phyloP scores from a whole-genome alignment of 306 rosid genomes.

The Dalbergia cultrata region DNA sequence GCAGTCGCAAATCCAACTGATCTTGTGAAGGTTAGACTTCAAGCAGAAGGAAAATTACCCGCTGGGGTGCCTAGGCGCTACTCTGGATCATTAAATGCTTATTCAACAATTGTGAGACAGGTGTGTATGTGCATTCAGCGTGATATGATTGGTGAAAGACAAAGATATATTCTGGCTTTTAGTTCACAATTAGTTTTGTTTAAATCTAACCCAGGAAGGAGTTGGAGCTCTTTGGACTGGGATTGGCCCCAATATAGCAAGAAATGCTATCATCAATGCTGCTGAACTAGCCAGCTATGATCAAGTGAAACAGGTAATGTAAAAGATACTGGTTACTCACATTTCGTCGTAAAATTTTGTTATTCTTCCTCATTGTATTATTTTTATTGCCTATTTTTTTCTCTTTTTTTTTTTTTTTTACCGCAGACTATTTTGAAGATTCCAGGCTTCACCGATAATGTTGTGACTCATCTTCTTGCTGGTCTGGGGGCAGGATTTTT shows the following conservation, averaged over 20 bases:
- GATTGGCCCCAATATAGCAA: constrained; percentile 89
- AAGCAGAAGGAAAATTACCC: constrained; percentile 91
- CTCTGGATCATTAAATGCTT: constrained; percentile 92
- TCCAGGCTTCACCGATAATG: constrained; percentile 93
- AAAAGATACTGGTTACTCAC: background rate
- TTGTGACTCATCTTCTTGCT: constrained; percentile 86
- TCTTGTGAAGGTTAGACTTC: constrained; percentile 97
- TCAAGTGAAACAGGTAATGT: constrained; percentile 88
- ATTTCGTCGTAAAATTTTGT: constrained; percentile 38
- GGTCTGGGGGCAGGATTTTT: constrained; percentile 98
- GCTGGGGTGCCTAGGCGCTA: constrained; percentile 94
- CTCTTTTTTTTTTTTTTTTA: background rate
- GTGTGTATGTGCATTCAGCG: constrained; percentile 56
- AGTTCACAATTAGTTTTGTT: constrained; percentile 27
- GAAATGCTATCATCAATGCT: constrained; percentile 96
- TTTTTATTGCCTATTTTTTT: constrained; percentile 2
- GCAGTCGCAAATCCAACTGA: constrained; percentile 92
- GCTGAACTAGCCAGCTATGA: constrained; percentile 98
- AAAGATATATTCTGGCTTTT: constrained; percentile 12
- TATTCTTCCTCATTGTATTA: background rate
- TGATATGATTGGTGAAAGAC: constrained; percentile 20
- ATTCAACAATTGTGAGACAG: constrained; percentile 91
- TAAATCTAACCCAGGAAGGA: constrained; percentile 73
- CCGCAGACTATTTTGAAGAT: constrained; percentile 91
- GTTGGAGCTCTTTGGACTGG: constrained; percentile 96